A percentile compares a stretch with the other conserved stretches of the same genome.
phyloP scores from a whole-genome alignment of 129 eudicot species.

The Escallonia herrerae region DNA sequence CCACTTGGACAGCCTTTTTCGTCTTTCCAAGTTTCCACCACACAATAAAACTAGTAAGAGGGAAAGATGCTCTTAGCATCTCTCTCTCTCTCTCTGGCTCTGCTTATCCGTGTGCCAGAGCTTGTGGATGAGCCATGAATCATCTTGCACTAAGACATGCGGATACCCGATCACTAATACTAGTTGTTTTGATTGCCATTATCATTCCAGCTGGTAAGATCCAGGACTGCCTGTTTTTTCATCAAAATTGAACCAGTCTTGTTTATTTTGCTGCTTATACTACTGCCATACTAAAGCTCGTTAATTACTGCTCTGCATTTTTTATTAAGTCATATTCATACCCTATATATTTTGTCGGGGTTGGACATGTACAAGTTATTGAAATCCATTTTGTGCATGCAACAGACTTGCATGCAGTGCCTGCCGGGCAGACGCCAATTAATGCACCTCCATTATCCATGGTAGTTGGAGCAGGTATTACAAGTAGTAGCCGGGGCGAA shows the following conservation, averaged over 20 bases:
- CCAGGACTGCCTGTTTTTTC: no score
- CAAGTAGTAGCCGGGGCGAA: not conserved
- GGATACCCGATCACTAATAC: not conserved
- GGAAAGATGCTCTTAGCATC: not conserved
- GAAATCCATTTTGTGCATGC: not conserved
- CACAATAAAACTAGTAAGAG: not conserved
- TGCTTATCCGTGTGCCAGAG: not conserved
- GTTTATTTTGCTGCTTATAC: no score
- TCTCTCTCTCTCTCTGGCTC: not conserved
- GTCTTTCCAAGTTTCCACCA: constrained; percentile 4
- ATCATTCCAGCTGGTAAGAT: not conserved
- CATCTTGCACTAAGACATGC: not conserved
- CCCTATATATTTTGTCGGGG: no score
- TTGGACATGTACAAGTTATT: no score
- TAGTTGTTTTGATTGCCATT: not conserved
- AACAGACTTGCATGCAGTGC: not conserved
- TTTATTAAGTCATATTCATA: no score
- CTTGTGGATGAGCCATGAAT: not conserved
- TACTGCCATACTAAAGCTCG: no score
- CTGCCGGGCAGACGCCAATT: not conserved
- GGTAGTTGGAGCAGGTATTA: no score
- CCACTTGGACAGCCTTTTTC: not conserved
- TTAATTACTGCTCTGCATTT: no score
- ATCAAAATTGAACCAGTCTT: no score
- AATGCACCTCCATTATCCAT: not conserved